Evolutionary conservation across 768 basidiomycete genomes (phyloP), one percentile per base, ranked within the genome.

Genomic region (Cyathus striatus): DNA sequence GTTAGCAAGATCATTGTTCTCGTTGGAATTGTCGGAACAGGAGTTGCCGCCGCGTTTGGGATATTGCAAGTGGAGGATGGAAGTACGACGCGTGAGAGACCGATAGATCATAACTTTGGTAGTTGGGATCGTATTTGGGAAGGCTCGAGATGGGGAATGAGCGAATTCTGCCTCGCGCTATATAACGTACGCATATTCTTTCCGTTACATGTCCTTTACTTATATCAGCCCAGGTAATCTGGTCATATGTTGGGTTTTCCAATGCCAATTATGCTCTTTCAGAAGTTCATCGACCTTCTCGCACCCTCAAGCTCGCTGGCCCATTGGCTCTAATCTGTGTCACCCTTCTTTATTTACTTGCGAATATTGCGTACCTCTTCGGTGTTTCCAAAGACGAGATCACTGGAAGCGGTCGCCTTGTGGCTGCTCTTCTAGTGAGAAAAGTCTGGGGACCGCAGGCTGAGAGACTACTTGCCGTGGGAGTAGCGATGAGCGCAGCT

Each of bases 331-430:
- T 87, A 43, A 45, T 55, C 5, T 61, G 71, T 10, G 76, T 82
- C 14, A 66, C 80, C 0, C 53, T 74, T 0, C 62, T 80, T 5
- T 88, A 86, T 51, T 20, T 86, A 18, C 65, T 76, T 5, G 69
- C 74, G 24, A 81, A 80, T 45, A 47, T 80, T 14, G 74, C 76
- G 36, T 87, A 85, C 54, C 78, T 83, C 41, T 77, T 77, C 1
- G 83, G 73, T n/a, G 80, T 82, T 6, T 74, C 78, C 5, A 83
- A 80, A 49, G 64, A 71, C 14, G 80, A 86, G 40, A 87, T 88
- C 44, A 59, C 72, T 0, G 60, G 61, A 10, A 76, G 76, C 1
- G 78, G 80, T 2, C 68, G 74, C 6, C 72, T 81, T n/a, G 75
- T 82, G 3, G 83, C 81, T 1, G 78, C 82, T 0, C 52, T 85